Percentiles rank a stretch among this genome's conserved stretches.
Conservation (phyloP, 345 rosid genomes). For the Eutrema japonicum region DNA sequence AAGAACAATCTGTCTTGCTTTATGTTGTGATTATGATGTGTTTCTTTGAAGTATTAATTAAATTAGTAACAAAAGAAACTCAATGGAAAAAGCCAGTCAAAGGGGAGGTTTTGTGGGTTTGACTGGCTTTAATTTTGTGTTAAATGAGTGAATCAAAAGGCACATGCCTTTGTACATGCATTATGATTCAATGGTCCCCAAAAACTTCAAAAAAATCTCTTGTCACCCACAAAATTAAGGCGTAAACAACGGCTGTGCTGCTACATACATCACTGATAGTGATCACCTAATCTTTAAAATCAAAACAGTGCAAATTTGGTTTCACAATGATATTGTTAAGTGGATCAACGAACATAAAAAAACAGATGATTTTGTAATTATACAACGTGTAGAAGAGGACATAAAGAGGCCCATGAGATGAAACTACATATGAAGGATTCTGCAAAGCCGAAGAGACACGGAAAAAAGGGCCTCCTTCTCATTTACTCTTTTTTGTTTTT, state of each 20-base stretch:
- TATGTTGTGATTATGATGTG: constrained; percentile 30
- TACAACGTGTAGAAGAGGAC: constrained; percentile 35
- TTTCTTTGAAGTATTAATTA: constrained; percentile 13
- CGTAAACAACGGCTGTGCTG: constrained; percentile 35
- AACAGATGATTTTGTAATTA: constrained; percentile 32
- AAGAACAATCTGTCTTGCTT: neutral
- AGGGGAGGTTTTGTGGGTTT: constrained; percentile 24
- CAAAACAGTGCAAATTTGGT: constrained; percentile 41
- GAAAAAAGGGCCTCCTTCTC: constrained; percentile 18
- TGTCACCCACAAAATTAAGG: constrained; percentile 30
- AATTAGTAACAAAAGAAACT: constrained; percentile 14
- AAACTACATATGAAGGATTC: constrained; percentile 31
- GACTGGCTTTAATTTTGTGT: constrained; percentile 39
- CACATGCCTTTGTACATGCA: constrained; percentile 50
- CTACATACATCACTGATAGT: constrained; percentile 25
- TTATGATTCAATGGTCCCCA: constrained; percentile 48
- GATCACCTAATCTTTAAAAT: constrained; percentile 22
- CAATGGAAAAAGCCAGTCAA: constrained; percentile 40
- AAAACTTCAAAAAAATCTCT: neutral
- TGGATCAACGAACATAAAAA: constrained; percentile 23
- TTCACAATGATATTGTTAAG: constrained; percentile 24
- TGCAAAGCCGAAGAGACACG: constrained; percentile 34
- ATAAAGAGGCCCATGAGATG: constrained; percentile 36
- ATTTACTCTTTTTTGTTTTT: constrained; percentile 20
- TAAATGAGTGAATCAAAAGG: constrained; percentile 43